phyloP scores from a whole-genome alignment of 228 moss, liverwort and hornwort species.

The Sphagnum magellanicum region DNA sequence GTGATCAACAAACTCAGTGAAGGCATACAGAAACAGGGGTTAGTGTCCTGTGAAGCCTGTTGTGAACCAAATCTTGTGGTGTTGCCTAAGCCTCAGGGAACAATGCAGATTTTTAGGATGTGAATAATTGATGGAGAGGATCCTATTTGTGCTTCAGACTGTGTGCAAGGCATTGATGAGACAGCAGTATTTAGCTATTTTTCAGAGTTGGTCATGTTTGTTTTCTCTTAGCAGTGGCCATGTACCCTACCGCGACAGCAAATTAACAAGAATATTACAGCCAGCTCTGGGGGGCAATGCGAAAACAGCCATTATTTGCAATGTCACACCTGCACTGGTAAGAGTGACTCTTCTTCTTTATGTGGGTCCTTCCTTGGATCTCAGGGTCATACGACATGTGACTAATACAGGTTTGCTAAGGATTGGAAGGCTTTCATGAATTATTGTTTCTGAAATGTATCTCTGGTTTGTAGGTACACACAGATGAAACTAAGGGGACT shows the following conservation, averaged over 20 bases:
- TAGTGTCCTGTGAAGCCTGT: slow-evolving; percentile 8
- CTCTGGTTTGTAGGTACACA: slow-evolving; percentile 56
- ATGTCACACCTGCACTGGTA: slow-evolving; percentile 92
- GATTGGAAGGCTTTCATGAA: too few relatives aligned
- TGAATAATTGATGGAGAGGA: too few relatives aligned
- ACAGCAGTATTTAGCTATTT: too few relatives aligned
- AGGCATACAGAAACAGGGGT: slow-evolving; percentile 93
- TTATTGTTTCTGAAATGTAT: too few relatives aligned
- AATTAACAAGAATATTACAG: slow-evolving; percentile 90
- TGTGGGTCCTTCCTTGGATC: not conserved
- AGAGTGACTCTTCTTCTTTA: slow-evolving; percentile 1
- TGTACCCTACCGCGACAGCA: slow-evolving; percentile 97
- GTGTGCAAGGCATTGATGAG: too few relatives aligned
- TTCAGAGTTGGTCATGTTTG: too few relatives aligned
- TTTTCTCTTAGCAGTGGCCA: slow-evolving; percentile 51
- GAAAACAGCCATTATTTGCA: slow-evolving; percentile 87
- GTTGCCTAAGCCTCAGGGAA: too few relatives aligned
- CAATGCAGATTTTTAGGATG: too few relatives aligned
- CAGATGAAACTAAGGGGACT: slow-evolving; percentile 89
- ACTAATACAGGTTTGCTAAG: too few relatives aligned
- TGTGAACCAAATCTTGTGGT: not conserved
- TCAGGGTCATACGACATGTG: too few relatives aligned
- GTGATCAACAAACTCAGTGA: slow-evolving; percentile 98
- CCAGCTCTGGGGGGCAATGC: slow-evolving; percentile 96
- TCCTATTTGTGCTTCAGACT: too few relatives aligned